Base-by-base conservation (phyloP, 805 yeast genomes). In the Starmerella apis region DNA sequence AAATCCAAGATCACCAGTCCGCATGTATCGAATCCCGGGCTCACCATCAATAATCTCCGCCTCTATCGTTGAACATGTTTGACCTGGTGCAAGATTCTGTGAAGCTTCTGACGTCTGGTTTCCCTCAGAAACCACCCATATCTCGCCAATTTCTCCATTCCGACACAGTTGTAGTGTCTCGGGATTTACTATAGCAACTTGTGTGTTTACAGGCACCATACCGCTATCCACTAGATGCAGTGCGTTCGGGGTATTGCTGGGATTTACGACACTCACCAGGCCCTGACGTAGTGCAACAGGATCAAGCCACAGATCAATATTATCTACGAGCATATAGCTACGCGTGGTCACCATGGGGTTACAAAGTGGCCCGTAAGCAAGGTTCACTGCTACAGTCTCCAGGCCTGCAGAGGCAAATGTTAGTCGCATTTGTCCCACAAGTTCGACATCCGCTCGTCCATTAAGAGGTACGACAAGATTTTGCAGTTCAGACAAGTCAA, bases 1-100 rank as follows among this genome's bases (percentile, higher is more conserved):
- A 63, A 92, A 92, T 0, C 99, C 99, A 32, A 92, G 70, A 62
- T 92, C 96, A 1, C 97, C 97, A 0, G 97, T 92, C 56, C 98
- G 72, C 57, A 85, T 70, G 64, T 85, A 92, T 2, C 75, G 70
- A 47, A 80, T 66, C 0, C 77, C 78, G 10, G 76, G 73, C 59
- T 82, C 80, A 18, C 82, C 85, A 35, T 76, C 82, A 1, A 64
- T 73, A 16, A 88, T 76, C 48, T 71, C 75, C 14, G 87, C 90
- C 22, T 68, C 65, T 33, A 55, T 43, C 56, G 84, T 22, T 8
- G 49, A 10, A 11, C 19, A 19, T 2, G 27, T 18, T 22, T 47
- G 22, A 14, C 51, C 49, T 78, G 56, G 83, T 83, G 19, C 70
- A 70, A 10, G 19, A 54, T 80, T 83, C 9, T 73, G 60, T 46